Percentiles rank a stretch among this genome's conserved stretches.
These are phyloP conservation scores for Candida gigantensis DNA, from an alignment of 1,139 yeast genomes.

Conservation along the genomic window DNA sequence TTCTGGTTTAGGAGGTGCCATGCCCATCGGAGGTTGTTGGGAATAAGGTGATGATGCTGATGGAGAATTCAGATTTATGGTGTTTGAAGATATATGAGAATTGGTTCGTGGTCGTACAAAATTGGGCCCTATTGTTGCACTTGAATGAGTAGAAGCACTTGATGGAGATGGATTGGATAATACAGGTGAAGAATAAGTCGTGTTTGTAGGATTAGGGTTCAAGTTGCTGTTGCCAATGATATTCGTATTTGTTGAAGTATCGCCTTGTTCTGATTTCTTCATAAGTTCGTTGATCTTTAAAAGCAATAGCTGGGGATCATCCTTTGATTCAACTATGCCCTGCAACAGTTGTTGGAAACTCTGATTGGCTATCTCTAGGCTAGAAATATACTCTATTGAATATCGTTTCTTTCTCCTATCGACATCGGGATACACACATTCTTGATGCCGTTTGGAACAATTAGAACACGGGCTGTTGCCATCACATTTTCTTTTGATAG, in stretches of 20 bases:
- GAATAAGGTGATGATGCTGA: too few species aligned
- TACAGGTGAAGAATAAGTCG: background rate
- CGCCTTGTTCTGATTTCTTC: too few species aligned
- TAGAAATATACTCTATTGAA: slow-evolving; percentile 13
- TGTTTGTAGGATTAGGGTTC: too few species aligned
- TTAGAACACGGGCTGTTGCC: slow-evolving; percentile 20
- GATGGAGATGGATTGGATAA: background rate
- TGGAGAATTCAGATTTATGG: too few species aligned
- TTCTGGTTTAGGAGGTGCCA: background rate
- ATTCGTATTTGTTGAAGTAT: background rate
- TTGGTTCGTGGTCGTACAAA: too few species aligned
- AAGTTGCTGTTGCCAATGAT: background rate
- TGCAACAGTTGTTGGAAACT: slow-evolving; percentile 8
- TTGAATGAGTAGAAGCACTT: background rate
- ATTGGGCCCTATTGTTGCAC: too few species aligned
- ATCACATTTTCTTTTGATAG: slow-evolving; percentile 17
- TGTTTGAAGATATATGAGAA: too few species aligned
- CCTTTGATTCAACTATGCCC: slow-evolving; percentile 4
- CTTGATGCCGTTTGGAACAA: slow-evolving; percentile 13
- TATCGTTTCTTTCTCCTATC: slow-evolving; percentile 14
- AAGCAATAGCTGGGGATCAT: slow-evolving; percentile 9
- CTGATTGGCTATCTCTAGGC: slow-evolving; percentile 9
- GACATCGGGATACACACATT: slow-evolving; percentile 15
- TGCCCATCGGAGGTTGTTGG: too few species aligned
- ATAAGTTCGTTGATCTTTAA: too few species aligned